Evolutionary conservation across 176 grass and related monocot genomes (phyloP).

Genomic region (Musa beccarii): DNA sequence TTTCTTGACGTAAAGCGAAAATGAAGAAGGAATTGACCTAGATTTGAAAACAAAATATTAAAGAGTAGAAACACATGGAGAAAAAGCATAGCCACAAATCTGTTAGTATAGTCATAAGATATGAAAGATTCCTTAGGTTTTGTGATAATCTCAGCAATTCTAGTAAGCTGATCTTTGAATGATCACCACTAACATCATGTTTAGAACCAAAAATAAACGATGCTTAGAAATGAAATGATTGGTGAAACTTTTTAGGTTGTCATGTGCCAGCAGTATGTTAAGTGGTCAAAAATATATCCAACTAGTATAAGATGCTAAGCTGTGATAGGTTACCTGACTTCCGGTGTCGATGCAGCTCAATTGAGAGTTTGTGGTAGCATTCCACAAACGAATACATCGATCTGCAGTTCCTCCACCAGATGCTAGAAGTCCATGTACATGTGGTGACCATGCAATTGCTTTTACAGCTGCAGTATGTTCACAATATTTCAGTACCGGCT

Average conservation of each 20-base stretch:
- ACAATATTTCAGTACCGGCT: constrained; percentile 81
- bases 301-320: neutral
- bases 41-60: no score
- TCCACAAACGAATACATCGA: constrained; percentile 96
- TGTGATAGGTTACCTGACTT: constrained; percentile 64
- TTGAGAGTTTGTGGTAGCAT: constrained; percentile 73
- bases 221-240: neutral
- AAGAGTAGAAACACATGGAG: no score
- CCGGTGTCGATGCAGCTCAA: constrained; percentile 85
- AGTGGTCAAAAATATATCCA: neutral
- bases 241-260: neutral
- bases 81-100: no score
- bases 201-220: neutral
- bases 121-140: neutral
- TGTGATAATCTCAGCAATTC: neutral
- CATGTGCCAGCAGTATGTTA: neutral
- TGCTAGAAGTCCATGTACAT: constrained; percentile 85
- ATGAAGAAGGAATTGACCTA: no score
- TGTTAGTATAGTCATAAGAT: neutral
- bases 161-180: neutral
- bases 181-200: neutral
- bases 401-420: constrained; percentile 98
- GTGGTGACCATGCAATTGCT: constrained; percentile 98
- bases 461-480: constrained; percentile 99
- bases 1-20: no score